Conservation (phyloP, 257 asterid genomes). For the Solanum paucissectum region DNA sequence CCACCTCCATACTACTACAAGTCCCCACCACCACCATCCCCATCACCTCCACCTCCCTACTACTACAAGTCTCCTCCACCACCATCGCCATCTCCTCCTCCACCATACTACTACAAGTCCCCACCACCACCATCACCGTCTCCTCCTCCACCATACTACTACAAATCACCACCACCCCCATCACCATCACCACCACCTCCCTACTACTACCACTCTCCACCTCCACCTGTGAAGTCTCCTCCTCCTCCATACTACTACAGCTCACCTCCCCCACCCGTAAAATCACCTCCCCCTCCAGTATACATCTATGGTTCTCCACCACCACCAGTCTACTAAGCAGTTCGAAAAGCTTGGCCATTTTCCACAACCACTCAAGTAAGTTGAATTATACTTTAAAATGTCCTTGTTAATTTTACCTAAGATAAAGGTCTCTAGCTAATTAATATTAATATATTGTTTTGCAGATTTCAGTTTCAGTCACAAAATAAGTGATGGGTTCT, state of each 20-base stretch:
- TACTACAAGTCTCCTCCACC: slow-evolving; percentile 19
- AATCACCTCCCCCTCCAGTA: slow-evolving; percentile 28
- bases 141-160: slow-evolving; percentile 4
- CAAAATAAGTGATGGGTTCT: slow-evolving; percentile 25
- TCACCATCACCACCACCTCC: slow-evolving; percentile 13
- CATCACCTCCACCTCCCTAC: background rate
- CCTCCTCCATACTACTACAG: slow-evolving; percentile 11
- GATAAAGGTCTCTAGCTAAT: background rate
- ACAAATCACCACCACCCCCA: slow-evolving; percentile 22
- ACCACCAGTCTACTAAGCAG: slow-evolving; percentile 31
- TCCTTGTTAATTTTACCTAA: background rate
- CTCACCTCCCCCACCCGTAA: slow-evolving; percentile 49
- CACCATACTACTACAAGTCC: slow-evolving; percentile 1
- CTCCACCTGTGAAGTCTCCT: slow-evolving; percentile 4
- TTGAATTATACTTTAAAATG: background rate
- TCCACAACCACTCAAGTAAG: slow-evolving; percentile 26
- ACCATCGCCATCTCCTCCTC: slow-evolving; percentile 3
- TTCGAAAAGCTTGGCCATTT: background rate
- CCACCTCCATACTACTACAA: background rate
- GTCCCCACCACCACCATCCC: slow-evolving; percentile 16
- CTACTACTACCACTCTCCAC: slow-evolving; percentile 16
- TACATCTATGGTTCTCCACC: slow-evolving; percentile 40
- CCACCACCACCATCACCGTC: slow-evolving; percentile 12
- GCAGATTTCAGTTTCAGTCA: slow-evolving; percentile 17
- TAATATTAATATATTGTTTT: background rate